Evolutionary conservation across 768 basidiomycete genomes (phyloP).

Genomic region (Boletus bicolor): DNA sequence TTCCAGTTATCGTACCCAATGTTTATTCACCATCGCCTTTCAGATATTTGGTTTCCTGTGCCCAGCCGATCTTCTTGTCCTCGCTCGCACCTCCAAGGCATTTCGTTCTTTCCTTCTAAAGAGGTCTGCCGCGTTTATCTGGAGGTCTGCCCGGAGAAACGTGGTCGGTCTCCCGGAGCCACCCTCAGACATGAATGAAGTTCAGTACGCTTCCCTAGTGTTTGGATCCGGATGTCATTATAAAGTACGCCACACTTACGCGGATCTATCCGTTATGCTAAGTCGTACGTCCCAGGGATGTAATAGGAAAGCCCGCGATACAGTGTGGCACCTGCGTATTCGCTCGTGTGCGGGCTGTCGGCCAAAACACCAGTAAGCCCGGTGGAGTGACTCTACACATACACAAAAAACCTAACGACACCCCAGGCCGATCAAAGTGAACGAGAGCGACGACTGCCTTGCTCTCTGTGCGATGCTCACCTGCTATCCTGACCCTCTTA

Average conservation of each 20-base stretch:
- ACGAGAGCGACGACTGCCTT: constrained; percentile 5
- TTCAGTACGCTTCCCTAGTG: constrained; percentile 47
- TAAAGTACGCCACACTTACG: constrained; percentile 9
- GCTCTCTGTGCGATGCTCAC: constrained; percentile 8
- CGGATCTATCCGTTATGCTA: neutral
- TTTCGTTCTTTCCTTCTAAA: constrained; percentile 41
- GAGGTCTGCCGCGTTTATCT: constrained; percentile 28
- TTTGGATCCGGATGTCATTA: constrained; percentile 48
- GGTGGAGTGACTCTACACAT: neutral
- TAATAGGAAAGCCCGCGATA: constrained; percentile 23
- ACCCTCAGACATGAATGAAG: constrained; percentile 46
- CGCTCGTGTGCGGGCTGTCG: constrained; percentile 31
- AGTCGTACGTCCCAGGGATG: constrained; percentile 21
- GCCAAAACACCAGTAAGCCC: constrained; percentile 23
- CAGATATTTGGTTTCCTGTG: constrained; percentile 45
- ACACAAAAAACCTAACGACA: neutral
- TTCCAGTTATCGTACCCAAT: neutral
- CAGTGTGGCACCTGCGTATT: constrained; percentile 32
- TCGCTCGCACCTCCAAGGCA: constrained; percentile 41
- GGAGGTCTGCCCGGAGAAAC: constrained; percentile 35
- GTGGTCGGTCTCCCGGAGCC: constrained; percentile 42
- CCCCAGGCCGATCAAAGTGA: constrained; percentile 20
- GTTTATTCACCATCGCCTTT: neutral
- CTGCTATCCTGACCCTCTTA: constrained; percentile 7
- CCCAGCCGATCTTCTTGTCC: constrained; percentile 44